These are phyloP conservation scores for Caloboletus inedulis DNA, from an alignment of 1,284 basidiomycete species.

Conservation along the genomic window DNA sequence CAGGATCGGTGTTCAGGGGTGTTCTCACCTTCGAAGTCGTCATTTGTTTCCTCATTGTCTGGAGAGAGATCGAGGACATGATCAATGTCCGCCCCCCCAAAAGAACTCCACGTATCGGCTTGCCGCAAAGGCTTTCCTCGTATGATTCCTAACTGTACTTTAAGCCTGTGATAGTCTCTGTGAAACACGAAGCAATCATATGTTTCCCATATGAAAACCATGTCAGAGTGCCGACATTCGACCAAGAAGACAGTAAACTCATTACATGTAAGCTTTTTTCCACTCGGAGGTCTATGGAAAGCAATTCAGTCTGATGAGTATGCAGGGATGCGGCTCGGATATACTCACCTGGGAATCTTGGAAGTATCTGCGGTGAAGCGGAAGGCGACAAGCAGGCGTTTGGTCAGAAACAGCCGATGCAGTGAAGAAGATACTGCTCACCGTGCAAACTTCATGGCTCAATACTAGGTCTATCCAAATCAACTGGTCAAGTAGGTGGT, in stretches of 20 bases:
- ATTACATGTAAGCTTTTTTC: slow-evolving; percentile 79
- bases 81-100: slow-evolving; percentile 6
- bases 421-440: slow-evolving; percentile 26
- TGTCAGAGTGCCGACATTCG: neutral
- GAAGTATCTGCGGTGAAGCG: slow-evolving; percentile 47
- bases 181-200: neutral
- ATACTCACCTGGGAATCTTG: slow-evolving; percentile 63
- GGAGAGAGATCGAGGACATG: neutral
- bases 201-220: neutral
- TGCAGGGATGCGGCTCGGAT: neutral
- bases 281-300: slow-evolving; percentile 66
- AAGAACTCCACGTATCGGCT: slow-evolving; percentile 26
- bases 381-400: neutral
- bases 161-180: slow-evolving; percentile 73
- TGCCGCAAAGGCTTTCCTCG: slow-evolving; percentile 25
- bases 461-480: neutral
- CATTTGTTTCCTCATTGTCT: slow-evolving; percentile 2
- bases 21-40: slow-evolving; percentile 11
- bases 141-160: slow-evolving; percentile 63
- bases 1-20: neutral
- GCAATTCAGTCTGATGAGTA: neutral
- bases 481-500: neutral
- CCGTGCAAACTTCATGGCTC: slow-evolving; percentile 55
- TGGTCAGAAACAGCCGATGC: slow-evolving; percentile 9
- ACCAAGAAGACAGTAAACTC: slow-evolving; percentile 4